Evolutionary conservation across 257 asterid species (phyloP).

Genomic region (Marsdenia floribunda): DNA sequence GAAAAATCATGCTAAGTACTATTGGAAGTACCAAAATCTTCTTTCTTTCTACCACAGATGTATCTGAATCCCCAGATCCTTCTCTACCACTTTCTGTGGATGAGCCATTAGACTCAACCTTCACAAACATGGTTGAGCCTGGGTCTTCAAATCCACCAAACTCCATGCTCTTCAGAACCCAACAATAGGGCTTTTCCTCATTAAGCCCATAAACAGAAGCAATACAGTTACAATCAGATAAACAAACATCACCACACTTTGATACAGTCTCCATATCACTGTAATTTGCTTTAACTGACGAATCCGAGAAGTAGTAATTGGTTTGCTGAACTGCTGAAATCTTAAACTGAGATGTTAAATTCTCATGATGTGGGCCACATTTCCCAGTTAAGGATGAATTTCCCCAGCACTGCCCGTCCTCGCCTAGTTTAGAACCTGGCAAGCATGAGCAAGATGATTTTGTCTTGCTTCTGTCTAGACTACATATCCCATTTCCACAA

Average conservation of each 20-base stretch:
- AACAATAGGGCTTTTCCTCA: slow-evolving; percentile 78
- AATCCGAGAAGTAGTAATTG: slow-evolving; percentile 57
- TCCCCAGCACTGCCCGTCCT: slow-evolving; percentile 29
- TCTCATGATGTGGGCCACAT: slow-evolving; percentile 49
- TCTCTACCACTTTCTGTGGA: slow-evolving; percentile 14
- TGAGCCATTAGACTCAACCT: slow-evolving; percentile 49
- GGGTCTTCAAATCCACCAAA: slow-evolving; percentile 83
- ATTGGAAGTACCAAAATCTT: slow-evolving; percentile 72
- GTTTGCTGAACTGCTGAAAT: slow-evolving; percentile 48
- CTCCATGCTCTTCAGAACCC: slow-evolving; percentile 63
- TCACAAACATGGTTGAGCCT: slow-evolving; percentile 75
- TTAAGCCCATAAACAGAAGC: slow-evolving; percentile 81
- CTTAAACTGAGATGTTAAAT: slow-evolving; percentile 38
- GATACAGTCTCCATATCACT: slow-evolving; percentile 53
- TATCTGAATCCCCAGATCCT: slow-evolving; percentile 24
- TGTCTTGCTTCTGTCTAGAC: slow-evolving; percentile 57
- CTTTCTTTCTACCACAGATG: slow-evolving; percentile 23
- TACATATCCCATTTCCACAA: slow-evolving; percentile 80
- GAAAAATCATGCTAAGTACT: slow-evolving; percentile 57
- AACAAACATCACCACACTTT: slow-evolving; percentile 77
- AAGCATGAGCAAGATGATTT: slow-evolving; percentile 65
- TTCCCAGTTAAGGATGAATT: slow-evolving; percentile 42
- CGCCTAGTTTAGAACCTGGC: slow-evolving; percentile 37
- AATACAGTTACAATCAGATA: slow-evolving; percentile 65
- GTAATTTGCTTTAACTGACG: slow-evolving; percentile 69